These are phyloP conservation scores for Neofusicoccum cordaticola DNA, from an alignment of 2,329 filamentous ascomycete species.

Conservation along the genomic window DNA sequence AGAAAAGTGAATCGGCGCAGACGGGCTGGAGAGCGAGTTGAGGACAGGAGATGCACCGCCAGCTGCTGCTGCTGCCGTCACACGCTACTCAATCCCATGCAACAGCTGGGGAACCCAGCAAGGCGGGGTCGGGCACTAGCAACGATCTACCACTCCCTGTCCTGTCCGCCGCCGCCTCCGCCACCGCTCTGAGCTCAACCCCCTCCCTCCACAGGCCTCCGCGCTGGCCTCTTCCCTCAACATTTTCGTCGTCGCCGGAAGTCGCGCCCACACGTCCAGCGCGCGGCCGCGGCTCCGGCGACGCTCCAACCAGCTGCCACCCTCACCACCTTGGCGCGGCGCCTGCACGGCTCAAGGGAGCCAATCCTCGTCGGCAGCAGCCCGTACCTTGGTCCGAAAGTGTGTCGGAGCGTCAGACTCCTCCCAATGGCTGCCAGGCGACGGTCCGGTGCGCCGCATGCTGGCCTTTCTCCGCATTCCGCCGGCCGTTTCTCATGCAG, in stretches of 20 bases:
- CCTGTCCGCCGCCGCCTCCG: background rate
- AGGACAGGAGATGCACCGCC: background rate
- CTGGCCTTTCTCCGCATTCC: background rate
- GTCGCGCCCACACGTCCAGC: background rate
- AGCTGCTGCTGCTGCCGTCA: background rate
- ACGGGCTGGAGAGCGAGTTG: background rate
- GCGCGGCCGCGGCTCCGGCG: background rate
- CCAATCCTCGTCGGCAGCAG: background rate
- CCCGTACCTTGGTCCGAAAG: constrained; percentile 3
- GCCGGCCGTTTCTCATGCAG: background rate
- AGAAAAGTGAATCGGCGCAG: background rate
- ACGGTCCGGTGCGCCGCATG: background rate
- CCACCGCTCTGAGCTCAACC: background rate
- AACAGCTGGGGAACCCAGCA: background rate
- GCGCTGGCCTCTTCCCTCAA: background rate
- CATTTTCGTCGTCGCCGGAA: background rate
- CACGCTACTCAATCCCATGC: background rate
- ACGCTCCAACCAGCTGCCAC: background rate
- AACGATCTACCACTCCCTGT: background rate
- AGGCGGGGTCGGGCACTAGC: constrained; percentile 7
- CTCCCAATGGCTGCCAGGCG: background rate
- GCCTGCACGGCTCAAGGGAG: constrained; percentile 10
- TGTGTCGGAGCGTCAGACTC: background rate
- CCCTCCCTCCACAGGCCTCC: background rate
- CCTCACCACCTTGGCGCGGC: background rate